Base-by-base conservation (phyloP, 768 basidiomycete genomes). In the Hygrocybe punicea region DNA sequence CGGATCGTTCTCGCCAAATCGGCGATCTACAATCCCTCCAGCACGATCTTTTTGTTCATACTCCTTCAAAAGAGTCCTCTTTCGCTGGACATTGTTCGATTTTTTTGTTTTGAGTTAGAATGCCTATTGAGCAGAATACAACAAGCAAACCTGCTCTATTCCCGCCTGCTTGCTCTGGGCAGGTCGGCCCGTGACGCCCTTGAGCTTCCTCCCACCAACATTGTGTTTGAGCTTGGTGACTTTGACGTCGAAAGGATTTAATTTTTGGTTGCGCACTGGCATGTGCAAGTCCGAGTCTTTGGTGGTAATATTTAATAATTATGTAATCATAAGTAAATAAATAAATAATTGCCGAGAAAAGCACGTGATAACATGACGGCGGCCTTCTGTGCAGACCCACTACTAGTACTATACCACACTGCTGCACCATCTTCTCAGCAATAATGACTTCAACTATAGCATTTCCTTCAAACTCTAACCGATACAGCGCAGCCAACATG, bases 1-100 rank as follows among this genome's bases (percentile, higher is more conserved):
- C 2, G 94, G 86, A 60, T 98, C 86, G 67, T 91, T 87, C 81
- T 99, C 97, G 74, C 97, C 97, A 67, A 98, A 98, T 17, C 97
- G 87, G 51, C 92, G 83, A 72, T 99, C 97, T 56, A 95, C 75
- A 57, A 99, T 86, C 5, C 94, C 91, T 5, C 94, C 95, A 9
- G 89, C 85, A 60, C 85, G 88, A 48, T 83, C 85, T 62, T 85
- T 87, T 50, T 89, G 83, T 58, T 92, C 83, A 53, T 85, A 88
- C 73, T 98, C 94, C 58, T 93, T 94, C 53, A 98, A 73, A 21
- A 99, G 75, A 0, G 86, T 89, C 77, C 88, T 88, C 70, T 89
- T 91, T 48, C 96, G 78, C 94, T 97, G 66, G 21, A 56, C 34
- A 77, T 93, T 95, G 63, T 13, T 10, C 21, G 53, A 40, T 35